Evolutionary conservation across 2,329 filamentous ascomycete species (phyloP).

Genomic region (Fusarium nisikadoi): DNA sequence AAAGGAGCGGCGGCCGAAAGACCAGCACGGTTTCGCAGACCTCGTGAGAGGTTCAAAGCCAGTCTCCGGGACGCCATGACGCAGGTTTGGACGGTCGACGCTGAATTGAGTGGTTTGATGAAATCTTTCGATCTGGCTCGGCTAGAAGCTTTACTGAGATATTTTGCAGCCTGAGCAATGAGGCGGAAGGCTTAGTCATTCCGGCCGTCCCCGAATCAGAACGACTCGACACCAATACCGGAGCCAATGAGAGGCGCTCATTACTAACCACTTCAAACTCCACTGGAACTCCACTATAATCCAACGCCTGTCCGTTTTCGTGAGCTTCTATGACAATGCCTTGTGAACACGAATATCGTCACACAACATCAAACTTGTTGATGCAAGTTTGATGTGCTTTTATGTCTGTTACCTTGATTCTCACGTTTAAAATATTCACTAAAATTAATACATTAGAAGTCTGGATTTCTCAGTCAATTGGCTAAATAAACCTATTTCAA

Average conservation of each 20-base stretch:
- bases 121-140: constrained; percentile 59
- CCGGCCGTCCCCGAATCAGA: constrained; percentile 56
- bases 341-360: constrained; percentile 10
- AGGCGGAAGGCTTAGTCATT: constrained; percentile 54
- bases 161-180: constrained; percentile 57
- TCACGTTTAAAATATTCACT: background rate
- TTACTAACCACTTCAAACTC: constrained; percentile 46
- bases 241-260: constrained; percentile 50
- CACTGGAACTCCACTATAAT: constrained; percentile 25
- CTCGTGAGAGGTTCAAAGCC: constrained; percentile 92
- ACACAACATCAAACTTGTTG: constrained; percentile 7
- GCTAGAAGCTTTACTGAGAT: constrained; percentile 59
- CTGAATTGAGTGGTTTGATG: constrained; percentile 67
- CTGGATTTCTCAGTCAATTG: background rate
- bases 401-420: background rate
- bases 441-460: background rate
- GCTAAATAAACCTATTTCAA: constrained; percentile 22
- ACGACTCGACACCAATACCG: constrained; percentile 16
- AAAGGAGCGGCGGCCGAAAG: constrained; percentile 81
- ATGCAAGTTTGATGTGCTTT: too few relatives aligned
- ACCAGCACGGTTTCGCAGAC: constrained; percentile 87
- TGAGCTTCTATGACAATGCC: constrained; percentile 5
- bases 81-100: constrained; percentile 61
- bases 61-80: constrained; percentile 97
- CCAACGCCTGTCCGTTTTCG: constrained; percentile 36